phyloP scores from a whole-genome alignment of 1,284 basidiomycete species.

The Apiotrichum laibachii region DNA sequence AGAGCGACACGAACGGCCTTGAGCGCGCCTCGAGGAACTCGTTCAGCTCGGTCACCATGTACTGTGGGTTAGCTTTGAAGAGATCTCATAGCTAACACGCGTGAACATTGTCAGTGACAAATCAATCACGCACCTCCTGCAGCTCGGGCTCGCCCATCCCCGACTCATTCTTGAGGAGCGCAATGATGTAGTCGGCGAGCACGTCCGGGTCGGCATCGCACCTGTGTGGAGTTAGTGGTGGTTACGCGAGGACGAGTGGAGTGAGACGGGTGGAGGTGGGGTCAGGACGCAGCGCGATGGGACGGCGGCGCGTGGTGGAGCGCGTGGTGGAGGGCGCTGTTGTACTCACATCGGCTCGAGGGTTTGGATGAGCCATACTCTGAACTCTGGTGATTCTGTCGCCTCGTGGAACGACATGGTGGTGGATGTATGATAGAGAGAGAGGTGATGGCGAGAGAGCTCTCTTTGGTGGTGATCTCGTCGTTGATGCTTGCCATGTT shows the following conservation, averaged over 20 bases:
- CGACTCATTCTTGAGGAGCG: slow-evolving; percentile 86
- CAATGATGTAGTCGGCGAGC: slow-evolving; percentile 89
- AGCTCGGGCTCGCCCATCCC: slow-evolving; percentile 63
- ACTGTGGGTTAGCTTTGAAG: slow-evolving; percentile 24
- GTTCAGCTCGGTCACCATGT: slow-evolving; percentile 72
- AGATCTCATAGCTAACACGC: neutral
- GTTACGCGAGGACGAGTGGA: neutral
- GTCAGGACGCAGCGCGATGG: neutral
- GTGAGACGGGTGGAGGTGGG: slow-evolving; percentile 7
- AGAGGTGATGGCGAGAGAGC: neutral
- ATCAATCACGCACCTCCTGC: slow-evolving; percentile 56
- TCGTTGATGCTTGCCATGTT: too few species aligned
- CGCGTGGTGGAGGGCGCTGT: too few species aligned
- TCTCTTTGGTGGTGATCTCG: too few species aligned
- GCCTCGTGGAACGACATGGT: slow-evolving; percentile 39
- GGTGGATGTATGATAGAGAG: neutral
- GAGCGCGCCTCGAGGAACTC: slow-evolving; percentile 91
- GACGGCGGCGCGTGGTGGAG: too few species aligned
- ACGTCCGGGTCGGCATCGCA: slow-evolving; percentile 95
- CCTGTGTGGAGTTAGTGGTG: slow-evolving; percentile 54
- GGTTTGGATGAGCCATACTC: slow-evolving; percentile 71
- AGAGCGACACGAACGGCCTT: slow-evolving; percentile 70
- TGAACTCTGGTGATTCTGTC: slow-evolving; percentile 40
- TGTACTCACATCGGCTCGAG: slow-evolving; percentile 75
- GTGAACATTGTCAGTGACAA: slow-evolving; percentile 48